A percentile compares a stretch with the other conserved stretches of the same genome.
Evolutionary conservation across 2,329 filamentous ascomycete species (phyloP).

Genomic region (Fusarium phyllophilum): DNA sequence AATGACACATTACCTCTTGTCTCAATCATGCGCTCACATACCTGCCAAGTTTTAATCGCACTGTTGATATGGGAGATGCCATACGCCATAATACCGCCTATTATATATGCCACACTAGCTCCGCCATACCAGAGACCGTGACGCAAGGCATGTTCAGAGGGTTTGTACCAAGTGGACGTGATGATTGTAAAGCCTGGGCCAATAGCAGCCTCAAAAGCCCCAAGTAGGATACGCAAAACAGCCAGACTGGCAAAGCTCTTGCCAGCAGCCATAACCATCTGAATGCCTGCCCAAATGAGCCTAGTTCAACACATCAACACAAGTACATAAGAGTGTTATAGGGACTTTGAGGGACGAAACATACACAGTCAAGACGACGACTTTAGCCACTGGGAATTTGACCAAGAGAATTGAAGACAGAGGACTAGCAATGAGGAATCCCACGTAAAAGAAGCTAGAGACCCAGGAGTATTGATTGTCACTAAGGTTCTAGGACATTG

Average conservation of each 20-base stretch:
- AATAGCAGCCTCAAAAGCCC: not conserved
- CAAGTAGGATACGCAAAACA: not conserved
- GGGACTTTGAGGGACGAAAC: not conserved
- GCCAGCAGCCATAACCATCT: not conserved
- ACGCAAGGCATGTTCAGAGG: not conserved
- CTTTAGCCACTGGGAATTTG: not conserved
- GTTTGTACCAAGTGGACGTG: not conserved
- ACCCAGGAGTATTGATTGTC: not conserved
- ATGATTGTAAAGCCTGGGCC: not conserved
- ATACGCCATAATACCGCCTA: not conserved
- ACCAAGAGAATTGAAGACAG: not conserved
- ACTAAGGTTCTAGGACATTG: not conserved
- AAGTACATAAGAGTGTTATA: not conserved
- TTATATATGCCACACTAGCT: not conserved
- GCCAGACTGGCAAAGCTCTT: not conserved
- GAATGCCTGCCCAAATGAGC: not conserved
- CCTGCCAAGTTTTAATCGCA: not conserved
- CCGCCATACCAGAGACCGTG: not conserved
- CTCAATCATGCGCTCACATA: not conserved
- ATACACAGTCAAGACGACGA: not conserved
- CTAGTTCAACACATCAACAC: not conserved
- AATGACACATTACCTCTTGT: not conserved
- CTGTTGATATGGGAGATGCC: not conserved
- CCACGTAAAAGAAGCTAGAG: not conserved
- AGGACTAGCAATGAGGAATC: not conserved